Conservation (phyloP, 208 protist genomes). For the Leptomonas pyrrhocoris region DNA sequence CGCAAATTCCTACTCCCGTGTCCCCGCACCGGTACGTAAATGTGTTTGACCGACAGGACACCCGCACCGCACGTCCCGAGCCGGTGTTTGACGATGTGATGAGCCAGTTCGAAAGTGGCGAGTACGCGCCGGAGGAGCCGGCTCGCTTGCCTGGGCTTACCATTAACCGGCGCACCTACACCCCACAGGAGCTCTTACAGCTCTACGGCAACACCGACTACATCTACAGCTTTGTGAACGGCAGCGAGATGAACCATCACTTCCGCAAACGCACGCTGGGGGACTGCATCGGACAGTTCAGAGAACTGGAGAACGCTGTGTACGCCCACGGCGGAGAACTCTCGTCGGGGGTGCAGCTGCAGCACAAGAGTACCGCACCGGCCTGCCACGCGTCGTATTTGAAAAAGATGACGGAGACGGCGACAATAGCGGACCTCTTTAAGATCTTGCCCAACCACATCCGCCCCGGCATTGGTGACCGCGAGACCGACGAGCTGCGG, state of each 20-base stretch:
- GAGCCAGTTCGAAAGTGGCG: conserved; percentile 18
- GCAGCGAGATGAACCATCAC: conserved; percentile 77
- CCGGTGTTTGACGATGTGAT: background rate
- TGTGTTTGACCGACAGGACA: background rate
- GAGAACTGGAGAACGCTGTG: background rate
- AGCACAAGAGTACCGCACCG: too few species aligned
- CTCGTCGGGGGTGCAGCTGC: too few species aligned
- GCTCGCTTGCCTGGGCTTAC: conserved; percentile 33
- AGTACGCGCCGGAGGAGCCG: conserved; percentile 39
- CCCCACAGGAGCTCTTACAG: conserved; percentile 33
- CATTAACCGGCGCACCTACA: conserved; percentile 34
- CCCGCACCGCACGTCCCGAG: background rate
- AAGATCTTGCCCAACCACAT: background rate
- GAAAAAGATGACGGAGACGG: too few species aligned
- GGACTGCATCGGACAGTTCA: background rate
- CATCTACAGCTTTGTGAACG: conserved; percentile 98
- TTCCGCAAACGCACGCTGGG: conserved; percentile 32
- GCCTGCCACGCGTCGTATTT: too few species aligned
- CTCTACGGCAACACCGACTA: conserved; percentile 74
- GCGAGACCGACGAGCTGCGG: conserved; percentile 89
- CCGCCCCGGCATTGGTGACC: conserved; percentile 2
- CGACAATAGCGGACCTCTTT: background rate
- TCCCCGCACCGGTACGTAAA: background rate
- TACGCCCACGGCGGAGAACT: background rate
- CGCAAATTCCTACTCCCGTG: background rate